Conservation (phyloP, 257 asterid genomes). For the Solanum tarapatanum region DNA sequence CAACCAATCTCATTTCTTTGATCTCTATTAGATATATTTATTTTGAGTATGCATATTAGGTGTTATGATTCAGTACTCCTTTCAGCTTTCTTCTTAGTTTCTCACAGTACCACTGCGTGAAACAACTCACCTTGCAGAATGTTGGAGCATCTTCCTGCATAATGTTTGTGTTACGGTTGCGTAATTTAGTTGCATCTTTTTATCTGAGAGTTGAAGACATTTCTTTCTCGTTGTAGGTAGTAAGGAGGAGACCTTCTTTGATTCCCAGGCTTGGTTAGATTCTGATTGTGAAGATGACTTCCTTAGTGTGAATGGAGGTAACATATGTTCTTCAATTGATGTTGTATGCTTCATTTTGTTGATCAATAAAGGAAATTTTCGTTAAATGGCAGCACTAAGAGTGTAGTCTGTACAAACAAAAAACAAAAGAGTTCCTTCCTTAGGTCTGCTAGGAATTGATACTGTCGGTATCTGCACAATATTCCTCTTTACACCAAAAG, state of each 20-base stretch:
- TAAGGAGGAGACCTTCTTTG: conserved; percentile 67
- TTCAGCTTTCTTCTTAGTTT: background rate
- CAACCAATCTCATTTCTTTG: background rate
- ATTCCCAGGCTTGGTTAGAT: conserved; percentile 66
- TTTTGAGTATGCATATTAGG: background rate
- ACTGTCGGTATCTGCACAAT: no score
- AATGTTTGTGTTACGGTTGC: background rate
- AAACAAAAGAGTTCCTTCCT: no score
- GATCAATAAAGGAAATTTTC: background rate
- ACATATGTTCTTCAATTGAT: conserved; percentile 3
- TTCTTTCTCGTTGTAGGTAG: conserved; percentile 27
- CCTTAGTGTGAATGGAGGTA: conserved; percentile 76
- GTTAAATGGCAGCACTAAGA: no score
- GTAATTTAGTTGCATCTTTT: background rate
- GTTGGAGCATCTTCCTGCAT: background rate
- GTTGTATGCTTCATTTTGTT: background rate
- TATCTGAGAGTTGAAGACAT: background rate
- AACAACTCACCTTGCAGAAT: background rate
- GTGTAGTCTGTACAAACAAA: no score
- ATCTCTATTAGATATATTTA: background rate
- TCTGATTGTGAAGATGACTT: conserved; percentile 85
- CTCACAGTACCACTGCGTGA: background rate
- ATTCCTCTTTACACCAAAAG: no score
- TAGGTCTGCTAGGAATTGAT: no score
- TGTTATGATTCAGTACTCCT: background rate